Base-by-base conservation (phyloP, 352 stramenopile species). In the Phytophthora hibernalis region DNA sequence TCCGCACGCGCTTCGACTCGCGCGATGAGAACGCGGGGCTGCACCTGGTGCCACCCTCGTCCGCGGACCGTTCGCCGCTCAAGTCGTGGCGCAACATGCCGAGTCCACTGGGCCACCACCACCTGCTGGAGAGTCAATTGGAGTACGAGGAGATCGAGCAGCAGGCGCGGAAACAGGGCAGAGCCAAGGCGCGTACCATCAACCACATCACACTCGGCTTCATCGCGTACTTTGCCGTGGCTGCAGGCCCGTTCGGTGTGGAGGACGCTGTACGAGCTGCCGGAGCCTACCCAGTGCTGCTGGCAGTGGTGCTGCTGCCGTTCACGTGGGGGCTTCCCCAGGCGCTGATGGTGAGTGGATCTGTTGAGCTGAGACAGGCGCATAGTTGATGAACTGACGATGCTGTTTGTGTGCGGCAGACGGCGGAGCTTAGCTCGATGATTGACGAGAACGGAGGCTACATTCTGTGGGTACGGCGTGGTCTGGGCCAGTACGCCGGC, bases 371-470 rank as follows among this genome's bases (percentile, higher is more conserved):
- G n/a, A 56, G n/a, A 11, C 4, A 2, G 6, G 13, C 5, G 33
- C 37, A 18, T 21, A 45, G 37, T 33, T 55, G 11, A 35, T 8
- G 24, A 0, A 20, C 2, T 65, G 13, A 52, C 37, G 22, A 51
- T n/a, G 30, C 13, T 47, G 21, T 35, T 45, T 67, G 26, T 65
- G 26, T 65, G 26, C 18, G 21, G 54, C 20, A 92, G 80, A 93
- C 85, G 12, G 87, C 87, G 2, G 87, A 95, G 45, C 65, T 95
- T 35, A 93, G 83, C 43, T 85, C 87, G 11, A 93, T 95, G 83
- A 94, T 93, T 35, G 82, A 92, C 52, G 82, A 93, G 60, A 95
- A 95, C 44, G 87, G 85, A 13, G 87, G 87, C 13, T 95, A 95
- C 69, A 94, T 95, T 45, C 65, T 92, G 28, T 95, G 87, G 85